Conservation (phyloP, 345 rosid genomes). For the Hibiscus trionum region DNA sequence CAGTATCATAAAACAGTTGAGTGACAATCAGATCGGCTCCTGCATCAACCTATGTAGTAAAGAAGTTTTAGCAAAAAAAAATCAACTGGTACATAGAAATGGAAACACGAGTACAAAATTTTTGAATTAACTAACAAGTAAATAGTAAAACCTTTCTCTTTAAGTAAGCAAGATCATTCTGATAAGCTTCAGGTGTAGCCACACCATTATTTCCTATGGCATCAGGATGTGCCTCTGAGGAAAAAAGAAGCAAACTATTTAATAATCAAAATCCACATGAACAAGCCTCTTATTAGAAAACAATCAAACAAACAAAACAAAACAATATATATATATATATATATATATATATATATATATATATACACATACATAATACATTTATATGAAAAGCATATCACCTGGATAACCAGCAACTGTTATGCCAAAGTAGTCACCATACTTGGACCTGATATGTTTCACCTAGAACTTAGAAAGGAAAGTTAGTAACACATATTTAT, state of each 20-base stretch:
- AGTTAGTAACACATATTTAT: background rate
- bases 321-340: background rate
- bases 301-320: constrained; percentile 2
- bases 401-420: constrained; percentile 99
- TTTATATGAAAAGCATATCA: constrained; percentile 2
- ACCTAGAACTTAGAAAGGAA: constrained; percentile 35
- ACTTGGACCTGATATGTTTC: constrained; percentile 60
- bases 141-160: constrained; percentile 60
- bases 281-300: background rate
- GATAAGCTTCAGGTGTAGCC: constrained; percentile 64
- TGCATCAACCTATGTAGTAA: constrained; percentile 22
- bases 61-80: constrained; percentile 12
- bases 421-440: constrained; percentile 88
- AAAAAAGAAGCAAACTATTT: background rate
- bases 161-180: constrained; percentile 77
- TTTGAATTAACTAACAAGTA: background rate
- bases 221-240: constrained; percentile 91
- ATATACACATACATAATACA: no score
- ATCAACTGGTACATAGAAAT: background rate
- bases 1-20: no score
- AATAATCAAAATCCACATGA: background rate
- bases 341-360: background rate
- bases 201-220: constrained; percentile 61
- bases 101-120: background rate
- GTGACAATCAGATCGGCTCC: no score